These are phyloP conservation scores for Zygotorulaspora chibaensis DNA, from an alignment of 805 yeast genomes.

Conservation along the genomic window DNA sequence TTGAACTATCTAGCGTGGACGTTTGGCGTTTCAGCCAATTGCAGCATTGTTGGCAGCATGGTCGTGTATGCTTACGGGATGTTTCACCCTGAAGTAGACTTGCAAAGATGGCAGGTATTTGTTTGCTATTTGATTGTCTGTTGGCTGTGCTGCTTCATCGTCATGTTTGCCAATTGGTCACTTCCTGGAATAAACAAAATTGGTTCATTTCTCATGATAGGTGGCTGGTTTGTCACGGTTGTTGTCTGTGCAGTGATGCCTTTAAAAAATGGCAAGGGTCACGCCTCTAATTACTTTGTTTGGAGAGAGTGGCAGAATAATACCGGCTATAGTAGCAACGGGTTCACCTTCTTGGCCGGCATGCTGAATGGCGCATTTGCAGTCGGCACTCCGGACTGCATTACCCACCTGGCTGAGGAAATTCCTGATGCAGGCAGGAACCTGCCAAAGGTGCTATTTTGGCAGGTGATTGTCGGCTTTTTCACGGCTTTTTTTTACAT, in stretches of 20 bases:
- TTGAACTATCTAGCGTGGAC: constrained; percentile 7
- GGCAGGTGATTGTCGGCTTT: constrained; percentile 7
- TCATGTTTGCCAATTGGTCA: constrained; percentile 8
- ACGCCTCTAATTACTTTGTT: constrained; percentile 6
- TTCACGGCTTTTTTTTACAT: constrained; percentile 7
- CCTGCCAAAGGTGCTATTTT: constrained; percentile 6
- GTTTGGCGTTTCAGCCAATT: constrained; percentile 8
- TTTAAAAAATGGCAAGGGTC: constrained; percentile 2
- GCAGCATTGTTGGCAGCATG: constrained; percentile 4
- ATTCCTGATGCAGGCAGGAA: constrained; percentile 8
- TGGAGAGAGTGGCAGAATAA: constrained; percentile 9
- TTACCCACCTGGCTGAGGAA: constrained; percentile 8
- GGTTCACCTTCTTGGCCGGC: constrained; percentile 6
- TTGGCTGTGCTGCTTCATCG: constrained; percentile 7
- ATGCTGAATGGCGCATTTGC: constrained; percentile 10
- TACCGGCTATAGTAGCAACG: constrained; percentile 7
- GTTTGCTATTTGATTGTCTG: constrained; percentile 1
- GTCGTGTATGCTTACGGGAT: constrained; percentile 5
- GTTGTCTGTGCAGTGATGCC: constrained; percentile 10
- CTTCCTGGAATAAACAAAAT: constrained; percentile 5
- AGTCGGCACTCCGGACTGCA: constrained; percentile 8
- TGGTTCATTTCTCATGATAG: constrained; percentile 7
- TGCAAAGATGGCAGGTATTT: constrained; percentile 6
- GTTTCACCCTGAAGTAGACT: constrained; percentile 3
- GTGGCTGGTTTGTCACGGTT: constrained; percentile 10